These are phyloP conservation scores for Ganoderma meredithae DNA, from an alignment of 1,284 basidiomycete species.

Conservation along the genomic window DNA sequence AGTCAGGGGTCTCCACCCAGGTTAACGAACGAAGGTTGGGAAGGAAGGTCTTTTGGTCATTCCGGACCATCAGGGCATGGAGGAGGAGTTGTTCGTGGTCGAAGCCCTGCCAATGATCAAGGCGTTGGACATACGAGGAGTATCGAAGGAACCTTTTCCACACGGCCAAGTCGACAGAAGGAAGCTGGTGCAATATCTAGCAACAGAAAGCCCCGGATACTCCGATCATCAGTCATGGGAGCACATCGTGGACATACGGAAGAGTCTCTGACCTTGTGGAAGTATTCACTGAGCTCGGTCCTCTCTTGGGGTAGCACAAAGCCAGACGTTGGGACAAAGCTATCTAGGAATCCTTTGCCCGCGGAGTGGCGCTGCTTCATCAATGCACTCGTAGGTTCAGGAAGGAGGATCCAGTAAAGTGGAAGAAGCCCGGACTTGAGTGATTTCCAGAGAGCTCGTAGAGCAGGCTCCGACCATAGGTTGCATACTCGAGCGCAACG, in stretches of 20 bases:
- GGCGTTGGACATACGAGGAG: not conserved
- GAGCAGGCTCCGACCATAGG: not conserved
- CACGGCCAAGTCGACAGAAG: not conserved
- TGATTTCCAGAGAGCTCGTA: not conserved
- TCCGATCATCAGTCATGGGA: not conserved
- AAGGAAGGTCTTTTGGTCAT: constrained; percentile 4
- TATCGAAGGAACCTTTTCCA: constrained; percentile 2
- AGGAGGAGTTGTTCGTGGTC: not conserved
- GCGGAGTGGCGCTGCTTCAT: not conserved
- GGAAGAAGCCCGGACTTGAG: not conserved
- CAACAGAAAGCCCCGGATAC: not conserved
- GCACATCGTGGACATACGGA: not conserved
- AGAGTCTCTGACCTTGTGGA: not conserved
- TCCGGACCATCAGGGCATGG: not conserved
- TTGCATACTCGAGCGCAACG: not conserved
- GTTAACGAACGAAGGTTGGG: not conserved
- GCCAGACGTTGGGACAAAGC: not conserved
- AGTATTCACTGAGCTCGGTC: not conserved
- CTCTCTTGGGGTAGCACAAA: not conserved
- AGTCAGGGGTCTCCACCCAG: not conserved
- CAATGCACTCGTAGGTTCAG: not conserved
- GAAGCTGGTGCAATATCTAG: not conserved
- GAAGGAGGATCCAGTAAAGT: not conserved
- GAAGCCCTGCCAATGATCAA: not conserved
- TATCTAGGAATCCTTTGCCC: not conserved